Evolutionary conservation across 768 basidiomycete species (phyloP), one percentile per base, ranked within the genome.

Genomic region (Trametes sanguinea): DNA sequence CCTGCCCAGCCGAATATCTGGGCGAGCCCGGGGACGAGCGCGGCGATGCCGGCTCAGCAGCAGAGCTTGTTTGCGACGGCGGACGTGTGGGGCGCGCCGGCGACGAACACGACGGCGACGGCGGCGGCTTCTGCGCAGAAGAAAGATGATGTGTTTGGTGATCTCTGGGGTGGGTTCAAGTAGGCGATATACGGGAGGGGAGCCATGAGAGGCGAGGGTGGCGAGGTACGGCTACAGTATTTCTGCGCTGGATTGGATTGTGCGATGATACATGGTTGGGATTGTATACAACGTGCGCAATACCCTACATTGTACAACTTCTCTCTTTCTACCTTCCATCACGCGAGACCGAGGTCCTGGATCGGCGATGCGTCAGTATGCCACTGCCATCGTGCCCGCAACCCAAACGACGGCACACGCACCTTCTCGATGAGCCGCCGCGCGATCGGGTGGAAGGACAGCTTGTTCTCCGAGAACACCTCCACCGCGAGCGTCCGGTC

Each of bases 81-180:
- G 62, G 83, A 88, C 50, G 77, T 89, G 11, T 91, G 90, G 87
- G 83, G 83, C 13, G 70, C 76, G 2, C 45, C 71, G n/a, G 55
- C 72, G 6, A 50, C 72, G 7, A 45, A 16, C 8, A 65, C 69
- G 11, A 63, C 72, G 8, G 64, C 62, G 8, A 62, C 54, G 1
- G 65, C 58, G 1, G 58, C 61, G 8, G 66, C 10, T 65, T 71
- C 56, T 64, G 71, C 70, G 51, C 71, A 75, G 62, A 87, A 89
- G 78, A 88, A 83, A 74, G 91, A 92, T 63, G 91, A 94, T 67
- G 85, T 78, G 6, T 93, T 93, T 69, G 90, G 88, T 6, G 90
- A 93, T 74, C 73, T 94, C 51, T 93, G 92, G 92, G 89, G 90
- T 51, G 84, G 86, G 42, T 90, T 90, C 74, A 92, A 92, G 79